These are phyloP conservation scores for Baorangia bicolor DNA, from an alignment of 768 basidiomycete species.

Conservation along the genomic window DNA sequence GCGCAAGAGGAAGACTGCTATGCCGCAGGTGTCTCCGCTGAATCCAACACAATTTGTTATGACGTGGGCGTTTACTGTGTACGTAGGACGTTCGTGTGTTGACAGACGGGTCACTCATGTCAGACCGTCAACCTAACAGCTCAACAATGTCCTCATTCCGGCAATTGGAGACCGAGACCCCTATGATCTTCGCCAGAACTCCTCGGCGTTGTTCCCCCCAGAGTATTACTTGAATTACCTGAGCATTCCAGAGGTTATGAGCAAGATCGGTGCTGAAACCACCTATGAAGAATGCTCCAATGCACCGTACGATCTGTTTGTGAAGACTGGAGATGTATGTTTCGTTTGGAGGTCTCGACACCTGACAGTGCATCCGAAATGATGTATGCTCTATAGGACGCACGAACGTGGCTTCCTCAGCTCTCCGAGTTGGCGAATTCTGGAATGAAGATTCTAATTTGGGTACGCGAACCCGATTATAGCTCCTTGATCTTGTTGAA, in stretches of 20 bases:
- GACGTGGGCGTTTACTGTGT: conserved; percentile 58
- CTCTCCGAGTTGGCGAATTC: conserved; percentile 38
- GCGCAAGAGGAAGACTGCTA: conserved; percentile 58
- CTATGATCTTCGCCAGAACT: conserved; percentile 58
- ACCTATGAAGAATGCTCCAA: conserved; percentile 50
- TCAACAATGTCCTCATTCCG: conserved; percentile 46
- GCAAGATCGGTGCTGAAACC: conserved; percentile 52
- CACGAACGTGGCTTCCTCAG: conserved; percentile 38
- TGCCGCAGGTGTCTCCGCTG: conserved; percentile 45
- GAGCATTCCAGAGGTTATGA: conserved; percentile 33
- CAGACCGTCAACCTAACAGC: conserved; percentile 27
- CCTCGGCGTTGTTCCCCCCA: conserved; percentile 53
- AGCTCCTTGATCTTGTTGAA: background rate
- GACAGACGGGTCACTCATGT: background rate
- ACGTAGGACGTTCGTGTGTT: conserved; percentile 20
- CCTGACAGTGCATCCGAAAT: background rate
- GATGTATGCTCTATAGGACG: conserved; percentile 23
- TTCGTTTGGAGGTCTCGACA: background rate
- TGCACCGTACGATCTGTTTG: conserved; percentile 42
- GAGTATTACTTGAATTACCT: conserved; percentile 55
- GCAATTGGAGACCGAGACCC: conserved; percentile 53
- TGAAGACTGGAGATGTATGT: conserved; percentile 56
- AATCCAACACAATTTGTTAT: conserved; percentile 50
- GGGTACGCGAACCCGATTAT: conserved; percentile 28
- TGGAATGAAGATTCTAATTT: conserved; percentile 38